phyloP scores from a whole-genome alignment of 1,139 yeast species.

The Yamadazyma jaroonii region DNA sequence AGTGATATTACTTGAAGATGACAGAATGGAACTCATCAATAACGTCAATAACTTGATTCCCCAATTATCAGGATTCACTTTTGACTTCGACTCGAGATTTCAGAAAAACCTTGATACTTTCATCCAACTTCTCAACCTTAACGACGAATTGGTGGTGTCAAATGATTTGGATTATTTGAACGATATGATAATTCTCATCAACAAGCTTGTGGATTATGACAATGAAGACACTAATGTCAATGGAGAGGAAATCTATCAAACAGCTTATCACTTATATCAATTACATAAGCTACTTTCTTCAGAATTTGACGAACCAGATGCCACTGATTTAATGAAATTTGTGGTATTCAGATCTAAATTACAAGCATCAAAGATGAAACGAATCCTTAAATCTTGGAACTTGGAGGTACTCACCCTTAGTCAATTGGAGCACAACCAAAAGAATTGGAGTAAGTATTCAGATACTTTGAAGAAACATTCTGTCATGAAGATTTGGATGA shows the following conservation, averaged over 20 bases:
- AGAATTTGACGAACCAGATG: conserved; percentile 3
- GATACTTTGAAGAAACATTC: neutral
- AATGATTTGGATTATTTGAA: conserved; percentile 24
- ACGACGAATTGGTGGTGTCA: conserved; percentile 16
- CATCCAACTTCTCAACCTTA: conserved; percentile 19
- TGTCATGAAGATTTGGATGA: conserved; percentile 11
- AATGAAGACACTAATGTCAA: conserved; percentile 21
- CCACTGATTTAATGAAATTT: conserved; percentile 29
- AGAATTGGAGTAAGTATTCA: conserved; percentile 10
- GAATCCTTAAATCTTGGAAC: conserved; percentile 19
- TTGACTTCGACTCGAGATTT: conserved; percentile 25
- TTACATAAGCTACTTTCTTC: conserved; percentile 19
- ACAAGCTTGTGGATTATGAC: conserved; percentile 29
- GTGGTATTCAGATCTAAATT: conserved; percentile 18
- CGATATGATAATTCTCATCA: conserved; percentile 20
- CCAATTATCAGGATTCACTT: conserved; percentile 28
- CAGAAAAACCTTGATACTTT: conserved; percentile 22
- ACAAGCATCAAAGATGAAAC: conserved; percentile 3
- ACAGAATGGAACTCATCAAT: conserved; percentile 7
- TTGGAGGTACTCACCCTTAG: conserved; percentile 7
- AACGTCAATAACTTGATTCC: conserved; percentile 21
- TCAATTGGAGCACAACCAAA: conserved; percentile 9
- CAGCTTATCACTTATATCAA: conserved; percentile 20
- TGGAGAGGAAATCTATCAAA: conserved; percentile 20
- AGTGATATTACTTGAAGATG: conserved; percentile 1